Conservation (phyloP, 139 green algal species). For the Gonium pectorale region DNA sequence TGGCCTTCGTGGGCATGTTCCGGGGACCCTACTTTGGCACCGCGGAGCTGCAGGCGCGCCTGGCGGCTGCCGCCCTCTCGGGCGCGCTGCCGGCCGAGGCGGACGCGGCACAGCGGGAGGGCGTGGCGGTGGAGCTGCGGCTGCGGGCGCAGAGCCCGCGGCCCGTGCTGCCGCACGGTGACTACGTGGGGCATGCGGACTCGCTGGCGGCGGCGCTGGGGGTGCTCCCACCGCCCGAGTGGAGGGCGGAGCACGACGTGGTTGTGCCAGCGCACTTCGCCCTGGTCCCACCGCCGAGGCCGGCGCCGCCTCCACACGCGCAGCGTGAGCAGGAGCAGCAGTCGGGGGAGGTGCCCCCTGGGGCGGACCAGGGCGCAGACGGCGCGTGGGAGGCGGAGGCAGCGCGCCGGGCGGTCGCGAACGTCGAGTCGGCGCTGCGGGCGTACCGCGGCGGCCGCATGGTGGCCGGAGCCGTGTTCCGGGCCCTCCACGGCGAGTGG, state of each 20-base stretch:
- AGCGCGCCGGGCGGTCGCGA: not conserved
- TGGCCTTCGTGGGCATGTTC: constrained; percentile 17
- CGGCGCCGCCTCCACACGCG: no score
- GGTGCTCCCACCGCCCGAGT: not conserved
- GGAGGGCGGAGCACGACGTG: not conserved
- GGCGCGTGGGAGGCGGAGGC: not conserved
- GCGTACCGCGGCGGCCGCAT: not conserved
- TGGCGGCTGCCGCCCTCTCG: not conserved
- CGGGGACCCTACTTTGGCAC: not conserved
- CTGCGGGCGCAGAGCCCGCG: not conserved
- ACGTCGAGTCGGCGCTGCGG: not conserved
- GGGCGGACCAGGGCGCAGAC: not conserved
- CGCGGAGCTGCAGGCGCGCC: constrained; percentile 25
- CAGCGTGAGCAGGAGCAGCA: not conserved
- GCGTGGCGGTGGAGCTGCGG: not conserved
- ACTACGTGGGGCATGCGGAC: not conserved
- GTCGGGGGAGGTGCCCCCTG: not conserved
- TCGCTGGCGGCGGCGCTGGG: constrained; percentile 13
- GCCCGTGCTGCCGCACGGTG: not conserved
- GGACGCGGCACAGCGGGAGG: not conserved
- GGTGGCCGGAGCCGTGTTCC: constrained; percentile 8
- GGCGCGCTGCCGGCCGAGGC: constrained; percentile 1
- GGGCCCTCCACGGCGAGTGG: not conserved
- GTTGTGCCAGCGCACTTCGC: constrained; percentile 2
- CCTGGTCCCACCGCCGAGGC: not conserved